These are phyloP conservation scores for Allium sativum DNA, from an alignment of 106 monocot genomes.

Conservation along the genomic window DNA sequence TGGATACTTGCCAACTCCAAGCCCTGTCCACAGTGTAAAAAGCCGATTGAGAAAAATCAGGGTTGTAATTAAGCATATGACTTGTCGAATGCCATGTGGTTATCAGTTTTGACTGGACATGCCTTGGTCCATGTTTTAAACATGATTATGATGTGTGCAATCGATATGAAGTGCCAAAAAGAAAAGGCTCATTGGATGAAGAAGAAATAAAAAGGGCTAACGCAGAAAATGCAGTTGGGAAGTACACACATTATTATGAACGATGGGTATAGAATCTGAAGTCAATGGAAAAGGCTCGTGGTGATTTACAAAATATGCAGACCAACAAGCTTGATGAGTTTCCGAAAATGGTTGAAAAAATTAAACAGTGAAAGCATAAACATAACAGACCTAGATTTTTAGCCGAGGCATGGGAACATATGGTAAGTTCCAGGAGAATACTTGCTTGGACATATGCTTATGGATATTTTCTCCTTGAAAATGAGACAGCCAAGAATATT, in stretches of 20 bases:
- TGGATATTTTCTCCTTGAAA: conserved; percentile 77
- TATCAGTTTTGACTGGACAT: conserved; percentile 42
- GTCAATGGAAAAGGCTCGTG: not conserved
- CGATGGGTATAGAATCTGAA: conserved; percentile 76
- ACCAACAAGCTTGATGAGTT: not conserved
- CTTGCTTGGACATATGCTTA: conserved; percentile 91
- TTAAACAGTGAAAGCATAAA: too few species aligned
- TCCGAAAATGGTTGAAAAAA: not conserved
- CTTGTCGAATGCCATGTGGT: not conserved
- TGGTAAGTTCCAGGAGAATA: conserved; percentile 76
- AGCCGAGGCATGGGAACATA: conserved; percentile 16
- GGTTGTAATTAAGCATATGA: conserved; percentile 9
- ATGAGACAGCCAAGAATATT: conserved; percentile 70
- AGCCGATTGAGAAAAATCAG: conserved; percentile 3
- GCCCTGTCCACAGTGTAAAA: conserved; percentile 5
- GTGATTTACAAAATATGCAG: not conserved
- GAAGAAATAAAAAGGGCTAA: conserved; percentile 70
- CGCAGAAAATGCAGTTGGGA: conserved; percentile 79
- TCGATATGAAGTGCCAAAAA: conserved; percentile 50
- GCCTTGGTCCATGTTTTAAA: conserved; percentile 60
- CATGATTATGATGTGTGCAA: conserved; percentile 79
- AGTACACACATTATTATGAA: conserved; percentile 90
- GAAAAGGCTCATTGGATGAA: conserved; percentile 43
- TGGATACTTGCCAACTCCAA: conserved; percentile 5
- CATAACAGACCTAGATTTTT: not conserved